A percentile compares a stretch with the other conserved stretches of the same genome.
These are phyloP conservation scores for Xylaria sp. DNA, from an alignment of 2,329 filamentous ascomycete genomes.

Conservation along the genomic window DNA sequence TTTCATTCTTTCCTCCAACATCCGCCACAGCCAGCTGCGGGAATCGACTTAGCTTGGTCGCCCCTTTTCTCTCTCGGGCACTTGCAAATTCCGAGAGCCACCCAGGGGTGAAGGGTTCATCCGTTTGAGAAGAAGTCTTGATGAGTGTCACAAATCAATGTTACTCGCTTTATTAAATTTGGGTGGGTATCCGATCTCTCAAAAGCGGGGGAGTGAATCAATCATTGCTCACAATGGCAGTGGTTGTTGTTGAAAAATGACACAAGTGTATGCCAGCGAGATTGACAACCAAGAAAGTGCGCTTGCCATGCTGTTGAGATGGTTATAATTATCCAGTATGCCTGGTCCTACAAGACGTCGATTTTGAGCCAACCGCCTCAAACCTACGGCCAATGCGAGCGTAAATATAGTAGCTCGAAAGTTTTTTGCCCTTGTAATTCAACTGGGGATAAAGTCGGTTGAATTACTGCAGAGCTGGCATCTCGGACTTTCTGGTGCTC, in stretches of 20 bases:
- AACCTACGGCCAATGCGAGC: conserved; percentile 31
- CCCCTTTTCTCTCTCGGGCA: background rate
- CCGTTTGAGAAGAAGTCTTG: conserved; percentile 13
- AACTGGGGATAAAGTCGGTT: conserved; percentile 25
- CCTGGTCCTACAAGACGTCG: conserved; percentile 46
- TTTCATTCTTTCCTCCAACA: background rate
- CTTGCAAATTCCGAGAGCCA: conserved; percentile 4
- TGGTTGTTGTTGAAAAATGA: conserved; percentile 32
- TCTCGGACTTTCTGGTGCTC: conserved; percentile 64
- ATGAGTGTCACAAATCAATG: conserved; percentile 19
- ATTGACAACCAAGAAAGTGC: conserved; percentile 38
- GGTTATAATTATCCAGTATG: conserved; percentile 48
- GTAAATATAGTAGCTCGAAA: conserved; percentile 27
- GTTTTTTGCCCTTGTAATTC: conserved; percentile 18
- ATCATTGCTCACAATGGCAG: conserved; percentile 34
- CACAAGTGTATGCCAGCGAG: conserved; percentile 39
- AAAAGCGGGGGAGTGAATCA: conserved; percentile 28
- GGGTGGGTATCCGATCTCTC: background rate
- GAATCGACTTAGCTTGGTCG: conserved; percentile 13
- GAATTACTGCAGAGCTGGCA: conserved; percentile 41
- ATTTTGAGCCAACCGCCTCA: conserved; percentile 30
- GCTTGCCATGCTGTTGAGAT: conserved; percentile 38
- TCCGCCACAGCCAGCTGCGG: conserved; percentile 33
- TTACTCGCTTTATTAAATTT: conserved; percentile 34
- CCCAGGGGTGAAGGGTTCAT: conserved; percentile 4